phyloP scores from a whole-genome alignment of 768 basidiomycete species.

The Kwoniella newhampshirensis region DNA sequence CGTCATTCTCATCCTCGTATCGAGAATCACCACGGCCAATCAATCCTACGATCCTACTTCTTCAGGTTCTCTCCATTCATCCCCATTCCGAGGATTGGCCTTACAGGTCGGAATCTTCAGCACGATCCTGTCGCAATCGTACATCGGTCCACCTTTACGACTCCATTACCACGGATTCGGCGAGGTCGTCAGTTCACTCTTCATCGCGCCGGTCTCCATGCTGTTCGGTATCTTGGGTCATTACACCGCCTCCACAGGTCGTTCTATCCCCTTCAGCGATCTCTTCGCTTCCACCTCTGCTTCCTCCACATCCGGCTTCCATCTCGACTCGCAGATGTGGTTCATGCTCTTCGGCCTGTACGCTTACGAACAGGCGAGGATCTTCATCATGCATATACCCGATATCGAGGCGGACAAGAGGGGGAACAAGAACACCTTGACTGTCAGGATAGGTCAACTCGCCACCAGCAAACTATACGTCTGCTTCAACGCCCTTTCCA shows the following conservation, averaged over 20 bases:
- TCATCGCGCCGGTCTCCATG: slow-evolving; percentile 26
- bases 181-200: slow-evolving; percentile 26
- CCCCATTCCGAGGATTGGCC: slow-evolving; percentile 31
- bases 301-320: slow-evolving; percentile 5
- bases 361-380: slow-evolving; percentile 33
- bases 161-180: slow-evolving; percentile 31
- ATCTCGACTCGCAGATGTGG: slow-evolving; percentile 25
- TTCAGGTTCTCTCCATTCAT: not conserved
- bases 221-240: slow-evolving; percentile 34
- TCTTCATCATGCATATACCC: slow-evolving; percentile 39
- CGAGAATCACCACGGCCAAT: slow-evolving; percentile 12
- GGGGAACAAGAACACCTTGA: slow-evolving; percentile 29
- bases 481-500: no score
- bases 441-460: slow-evolving; percentile 12
- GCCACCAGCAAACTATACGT: no score
- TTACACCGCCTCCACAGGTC: slow-evolving; percentile 28
- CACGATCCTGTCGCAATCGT: slow-evolving; percentile 25
- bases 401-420: slow-evolving; percentile 34
- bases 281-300: not conserved
- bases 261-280: slow-evolving; percentile 5
- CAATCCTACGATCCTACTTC: slow-evolving; percentile 11
- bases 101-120: slow-evolving; percentile 27
- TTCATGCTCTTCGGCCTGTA: slow-evolving; percentile 24
- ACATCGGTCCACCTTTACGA: slow-evolving; percentile 28
- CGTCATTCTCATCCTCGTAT: slow-evolving; percentile 22